Percentiles rank a stretch among this genome's conserved stretches.
These are phyloP conservation scores for Suillus subaureus DNA, from an alignment of 768 basidiomycete genomes.

Conservation along the genomic window DNA sequence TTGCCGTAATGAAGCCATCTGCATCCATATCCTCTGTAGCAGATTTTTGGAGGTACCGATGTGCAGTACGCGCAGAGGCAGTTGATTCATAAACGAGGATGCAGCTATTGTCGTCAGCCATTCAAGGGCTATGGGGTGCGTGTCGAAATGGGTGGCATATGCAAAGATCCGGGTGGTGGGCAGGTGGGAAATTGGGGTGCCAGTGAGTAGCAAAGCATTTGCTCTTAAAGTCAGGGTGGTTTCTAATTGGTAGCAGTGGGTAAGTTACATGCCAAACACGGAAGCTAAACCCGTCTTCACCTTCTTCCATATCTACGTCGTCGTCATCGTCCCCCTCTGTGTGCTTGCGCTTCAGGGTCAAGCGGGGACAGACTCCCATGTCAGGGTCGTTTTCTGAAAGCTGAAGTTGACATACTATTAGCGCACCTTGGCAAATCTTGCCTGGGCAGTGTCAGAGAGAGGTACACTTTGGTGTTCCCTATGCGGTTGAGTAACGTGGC, in stretches of 20 bases:
- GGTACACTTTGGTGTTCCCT: constrained; percentile 72
- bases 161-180: constrained; percentile 80
- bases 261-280: constrained; percentile 15
- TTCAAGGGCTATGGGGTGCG: constrained; percentile 74
- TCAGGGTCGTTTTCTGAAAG: constrained; percentile 46
- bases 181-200: constrained; percentile 72
- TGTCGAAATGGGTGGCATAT: constrained; percentile 78
- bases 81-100: constrained; percentile 72
- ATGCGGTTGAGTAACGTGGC: constrained; percentile 64
- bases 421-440: constrained; percentile 75
- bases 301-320: constrained; percentile 37
- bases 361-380: constrained; percentile 33
- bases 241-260: constrained; percentile 33
- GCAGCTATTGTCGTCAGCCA: constrained; percentile 88
- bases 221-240: constrained; percentile 42
- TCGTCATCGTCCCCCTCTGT: constrained; percentile 39
- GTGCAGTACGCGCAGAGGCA: constrained; percentile 52
- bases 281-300: constrained; percentile 6
- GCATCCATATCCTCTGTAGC: constrained; percentile 50
- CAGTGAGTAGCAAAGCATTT: constrained; percentile 74
- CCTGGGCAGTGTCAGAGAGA: constrained; percentile 64
- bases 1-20: constrained; percentile 62
- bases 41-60: constrained; percentile 53
- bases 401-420: constrained; percentile 41
- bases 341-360: constrained; percentile 52